Base-by-base conservation (phyloP, 83 land plant genomes). In the Isoetes engelmannii region DNA sequence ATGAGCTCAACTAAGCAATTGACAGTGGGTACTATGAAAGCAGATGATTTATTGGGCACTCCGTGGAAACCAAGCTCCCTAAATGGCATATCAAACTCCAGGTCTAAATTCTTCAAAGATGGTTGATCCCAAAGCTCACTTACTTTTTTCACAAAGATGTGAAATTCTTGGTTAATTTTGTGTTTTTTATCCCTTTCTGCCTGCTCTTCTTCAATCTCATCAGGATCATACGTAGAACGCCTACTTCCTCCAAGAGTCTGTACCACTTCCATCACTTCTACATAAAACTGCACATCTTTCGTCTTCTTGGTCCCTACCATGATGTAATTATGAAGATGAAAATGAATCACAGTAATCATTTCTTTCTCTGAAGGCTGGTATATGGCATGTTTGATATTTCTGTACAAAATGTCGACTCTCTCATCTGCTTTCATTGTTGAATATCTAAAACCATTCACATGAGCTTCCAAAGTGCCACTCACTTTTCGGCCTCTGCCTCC, bases 191-290 rank as follows among this genome's bases (percentile, higher is more conserved):
- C 92, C 75, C 96, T 83, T 75, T 92, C 97, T 48, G 88, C 77
- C 63, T 89, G 97, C 71, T 92, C 95, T 70, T 92, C 97, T 71
- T 89, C 89, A 66, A 92, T 85, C 79, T 92, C 97, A 79, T 92
- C 97, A 45, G 92, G 92, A 79, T 92, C 95, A 61, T 83, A 74
- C 65, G 81, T 84, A 10, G 87, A 87, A 58, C 92, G 79, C 70
- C 84, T 83, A 17, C 86, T 82, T 57, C 96, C 89, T 43, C 95
- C 95, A 6, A 92, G 45, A 5, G 89, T 89, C 69, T 89, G 92
- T 4, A 89, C 96, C 7, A 82, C 84, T 71, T 92, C 94, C 91
- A 89, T 92, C 63, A 92, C 97, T 69, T 92, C 97, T 47, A 88
- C 82, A 75, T 83, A 89, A 51, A 92, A 88, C 71, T 88, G 92